Conservation (phyloP, 495 filamentous ascomycete species). For the Terfezia claveryi region DNA sequence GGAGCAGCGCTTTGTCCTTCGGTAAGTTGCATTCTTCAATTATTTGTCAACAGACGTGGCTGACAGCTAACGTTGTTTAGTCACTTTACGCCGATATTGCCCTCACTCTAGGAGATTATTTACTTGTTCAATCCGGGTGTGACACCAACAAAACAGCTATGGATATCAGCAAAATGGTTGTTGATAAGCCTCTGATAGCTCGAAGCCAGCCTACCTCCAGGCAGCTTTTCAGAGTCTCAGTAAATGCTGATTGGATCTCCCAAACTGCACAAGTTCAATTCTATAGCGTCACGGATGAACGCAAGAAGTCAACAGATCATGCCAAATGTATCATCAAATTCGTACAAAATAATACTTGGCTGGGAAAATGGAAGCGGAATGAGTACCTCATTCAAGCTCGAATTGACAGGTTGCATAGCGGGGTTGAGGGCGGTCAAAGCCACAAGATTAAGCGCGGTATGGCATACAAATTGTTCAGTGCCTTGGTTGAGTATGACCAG, state of each 20-base stretch:
- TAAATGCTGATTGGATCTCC: conserved; percentile 8
- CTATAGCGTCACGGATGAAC: conserved; percentile 24
- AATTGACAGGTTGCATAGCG: conserved; percentile 16
- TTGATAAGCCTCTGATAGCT: conserved; percentile 49
- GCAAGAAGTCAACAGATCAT: conserved; percentile 28
- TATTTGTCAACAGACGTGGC: neutral
- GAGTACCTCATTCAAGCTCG: conserved; percentile 5
- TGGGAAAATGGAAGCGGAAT: neutral
- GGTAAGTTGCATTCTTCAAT: conserved; percentile 9
- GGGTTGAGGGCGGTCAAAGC: conserved; percentile 25
- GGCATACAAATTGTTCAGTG: conserved; percentile 54
- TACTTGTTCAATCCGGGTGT: conserved; percentile 35
- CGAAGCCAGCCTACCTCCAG: conserved; percentile 26
- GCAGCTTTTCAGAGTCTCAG: conserved; percentile 19
- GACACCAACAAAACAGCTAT: conserved; percentile 31
- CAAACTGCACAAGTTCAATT: conserved; percentile 5
- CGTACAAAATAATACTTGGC: conserved; percentile 1
- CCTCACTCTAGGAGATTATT: conserved; percentile 47
- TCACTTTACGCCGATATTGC: conserved; percentile 61
- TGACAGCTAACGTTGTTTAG: conserved; percentile 7
- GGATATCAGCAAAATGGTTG: conserved; percentile 41
- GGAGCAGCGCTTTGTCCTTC: conserved; percentile 34
- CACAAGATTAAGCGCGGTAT: conserved; percentile 44
- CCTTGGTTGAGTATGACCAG: conserved; percentile 45
- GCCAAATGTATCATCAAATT: conserved; percentile 29